These are phyloP conservation scores for Sonneratia alba DNA, from an alignment of 345 rosid species.

Conservation along the genomic window DNA sequence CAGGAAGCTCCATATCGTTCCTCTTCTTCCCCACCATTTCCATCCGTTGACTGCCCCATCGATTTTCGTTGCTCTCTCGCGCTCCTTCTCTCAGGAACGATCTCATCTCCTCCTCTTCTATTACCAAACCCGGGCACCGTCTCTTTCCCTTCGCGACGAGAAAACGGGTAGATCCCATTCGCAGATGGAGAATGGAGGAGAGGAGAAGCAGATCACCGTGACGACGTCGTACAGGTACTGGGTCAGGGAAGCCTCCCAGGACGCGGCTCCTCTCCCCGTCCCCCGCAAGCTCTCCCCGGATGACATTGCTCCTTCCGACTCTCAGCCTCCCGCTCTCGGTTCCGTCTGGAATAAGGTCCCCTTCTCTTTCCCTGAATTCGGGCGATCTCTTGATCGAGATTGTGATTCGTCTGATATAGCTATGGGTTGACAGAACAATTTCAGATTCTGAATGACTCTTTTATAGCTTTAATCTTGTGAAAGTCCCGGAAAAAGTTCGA, in stretches of 20 bases:
- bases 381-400: background rate
- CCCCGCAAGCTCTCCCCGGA: slow-evolving; percentile 50
- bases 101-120: background rate
- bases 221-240: slow-evolving; percentile 69
- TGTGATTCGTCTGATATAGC: background rate
- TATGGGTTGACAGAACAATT: background rate
- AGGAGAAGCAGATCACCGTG: slow-evolving; percentile 22
- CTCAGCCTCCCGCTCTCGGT: slow-evolving; percentile 45
- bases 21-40: background rate
- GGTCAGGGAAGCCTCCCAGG: slow-evolving; percentile 62
- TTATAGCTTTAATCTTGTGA: background rate
- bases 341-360: slow-evolving; percentile 75
- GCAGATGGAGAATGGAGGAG: slow-evolving; percentile 34
- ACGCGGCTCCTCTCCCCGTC: slow-evolving; percentile 75
- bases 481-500: background rate
- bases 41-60: background rate
- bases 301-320: slow-evolving; percentile 18
- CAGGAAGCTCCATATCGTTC: background rate
- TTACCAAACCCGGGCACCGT: background rate
- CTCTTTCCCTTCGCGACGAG: background rate
- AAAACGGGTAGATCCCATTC: background rate
- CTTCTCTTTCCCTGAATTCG: background rate
- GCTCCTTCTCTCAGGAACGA: background rate
- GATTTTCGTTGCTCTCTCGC: background rate
- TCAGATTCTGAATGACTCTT: no score